These are phyloP conservation scores for Leishmania aethiopica DNA, from an alignment of 208 protist genomes.

Conservation along the genomic window DNA sequence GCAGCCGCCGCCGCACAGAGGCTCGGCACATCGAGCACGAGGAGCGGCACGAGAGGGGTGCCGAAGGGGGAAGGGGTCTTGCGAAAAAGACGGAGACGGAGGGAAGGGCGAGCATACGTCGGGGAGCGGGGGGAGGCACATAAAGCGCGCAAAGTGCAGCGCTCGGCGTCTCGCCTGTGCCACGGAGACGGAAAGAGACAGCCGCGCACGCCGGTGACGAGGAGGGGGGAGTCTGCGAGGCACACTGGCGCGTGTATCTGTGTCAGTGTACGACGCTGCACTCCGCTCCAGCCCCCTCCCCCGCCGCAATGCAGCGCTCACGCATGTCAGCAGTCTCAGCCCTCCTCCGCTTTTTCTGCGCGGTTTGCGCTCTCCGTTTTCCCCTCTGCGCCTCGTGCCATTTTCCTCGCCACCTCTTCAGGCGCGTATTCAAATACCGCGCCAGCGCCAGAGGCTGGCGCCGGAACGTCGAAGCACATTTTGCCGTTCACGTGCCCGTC, in stretches of 20 bases:
- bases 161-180: no score
- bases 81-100: neutral
- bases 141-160: neutral
- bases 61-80: no score
- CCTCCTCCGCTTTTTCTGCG: neutral
- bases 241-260: no score
- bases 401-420: neutral
- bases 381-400: neutral
- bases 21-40: no score
- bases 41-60: no score
- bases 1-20: neutral
- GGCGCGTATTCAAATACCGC: neutral
- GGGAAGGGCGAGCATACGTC: neutral
- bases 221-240: no score
- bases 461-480: no score
- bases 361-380: neutral
- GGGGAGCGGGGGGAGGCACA: neutral
- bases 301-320: no score
- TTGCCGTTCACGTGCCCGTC: no score
- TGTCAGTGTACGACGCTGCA: no score
- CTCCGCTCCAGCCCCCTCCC: no score
- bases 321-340: neutral
- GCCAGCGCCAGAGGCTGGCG: neutral
- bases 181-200: neutral
- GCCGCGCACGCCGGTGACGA: neutral